Conservation (phyloP, 768 basidiomycete species). For the Amanita jacksonii region DNA sequence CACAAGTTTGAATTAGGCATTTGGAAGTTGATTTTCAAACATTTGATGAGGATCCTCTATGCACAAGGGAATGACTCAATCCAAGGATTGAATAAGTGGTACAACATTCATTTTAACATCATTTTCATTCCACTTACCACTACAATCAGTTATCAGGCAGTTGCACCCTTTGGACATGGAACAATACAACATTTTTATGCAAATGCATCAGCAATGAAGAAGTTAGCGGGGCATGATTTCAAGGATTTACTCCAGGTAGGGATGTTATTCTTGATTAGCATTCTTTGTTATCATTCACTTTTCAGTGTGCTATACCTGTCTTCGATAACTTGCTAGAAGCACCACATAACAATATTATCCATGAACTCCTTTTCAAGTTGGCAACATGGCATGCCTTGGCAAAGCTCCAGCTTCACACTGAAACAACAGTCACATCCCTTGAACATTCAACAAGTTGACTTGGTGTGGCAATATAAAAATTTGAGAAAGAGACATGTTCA, state of each 20-base stretch:
- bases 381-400: slow-evolving; percentile 28
- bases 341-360: slow-evolving; percentile 18
- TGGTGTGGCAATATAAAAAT: slow-evolving; percentile 16
- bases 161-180: slow-evolving; percentile 20
- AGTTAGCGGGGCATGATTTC: slow-evolving; percentile 28
- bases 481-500: slow-evolving; percentile 12
- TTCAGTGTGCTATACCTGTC: slow-evolving; percentile 22
- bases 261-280: not conserved
- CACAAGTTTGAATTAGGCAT: slow-evolving; percentile 32
- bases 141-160: slow-evolving; percentile 16
- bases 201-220: slow-evolving; percentile 26
- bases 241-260: slow-evolving; percentile 34
- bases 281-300: not conserved
- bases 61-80: slow-evolving; percentile 13
- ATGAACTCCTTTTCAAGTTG: slow-evolving; percentile 20
- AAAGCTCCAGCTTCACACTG: slow-evolving; percentile 27
- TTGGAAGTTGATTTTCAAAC: slow-evolving; percentile 27
- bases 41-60: slow-evolving; percentile 24
- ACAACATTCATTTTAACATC: not conserved
- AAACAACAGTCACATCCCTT: slow-evolving; percentile 21
- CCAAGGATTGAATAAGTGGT: slow-evolving; percentile 17
- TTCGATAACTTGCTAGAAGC: slow-evolving; percentile 28
- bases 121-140: not conserved
- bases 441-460: slow-evolving; percentile 19
- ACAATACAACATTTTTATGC: slow-evolving; percentile 26